Percentiles rank a stretch among this genome's conserved stretches.
Evolutionary conservation across 441 rosid species (phyloP).

Genomic region (Aquilaria agallochum): DNA sequence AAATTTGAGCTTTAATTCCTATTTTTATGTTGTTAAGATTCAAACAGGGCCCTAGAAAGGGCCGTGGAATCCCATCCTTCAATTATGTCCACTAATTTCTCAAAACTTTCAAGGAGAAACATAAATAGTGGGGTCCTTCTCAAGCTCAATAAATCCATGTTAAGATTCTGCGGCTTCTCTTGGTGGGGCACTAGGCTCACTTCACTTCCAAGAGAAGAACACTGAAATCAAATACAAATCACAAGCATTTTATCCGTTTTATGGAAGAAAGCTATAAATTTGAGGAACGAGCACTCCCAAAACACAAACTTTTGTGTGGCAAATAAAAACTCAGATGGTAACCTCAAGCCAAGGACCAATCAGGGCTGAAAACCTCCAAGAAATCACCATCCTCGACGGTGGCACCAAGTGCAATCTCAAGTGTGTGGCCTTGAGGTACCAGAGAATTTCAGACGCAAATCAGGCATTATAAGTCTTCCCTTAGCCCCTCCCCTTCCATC

Average conservation of each 20-base stretch:
- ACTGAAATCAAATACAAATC: not conserved
- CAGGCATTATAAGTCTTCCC: constrained; percentile 22
- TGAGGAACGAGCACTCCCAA: too few species aligned
- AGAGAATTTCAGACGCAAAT: constrained; percentile 19
- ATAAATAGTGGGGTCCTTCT: too few species aligned
- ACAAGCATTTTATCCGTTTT: constrained; percentile 7
- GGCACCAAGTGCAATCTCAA: constrained; percentile 29
- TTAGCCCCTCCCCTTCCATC: not conserved
- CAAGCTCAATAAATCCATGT: too few species aligned
- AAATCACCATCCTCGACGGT: constrained; percentile 29
- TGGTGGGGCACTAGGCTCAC: too few species aligned
- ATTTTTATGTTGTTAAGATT: too few species aligned
- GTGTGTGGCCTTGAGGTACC: constrained; percentile 38
- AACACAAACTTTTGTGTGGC: constrained; percentile 17
- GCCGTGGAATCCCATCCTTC: too few species aligned
- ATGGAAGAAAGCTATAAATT: constrained; percentile 22
- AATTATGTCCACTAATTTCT: too few species aligned
- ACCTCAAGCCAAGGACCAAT: constrained; percentile 14
- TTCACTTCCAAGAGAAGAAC: not conserved
- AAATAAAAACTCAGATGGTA: constrained; percentile 11
- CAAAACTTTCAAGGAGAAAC: too few species aligned
- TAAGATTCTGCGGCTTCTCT: not conserved
- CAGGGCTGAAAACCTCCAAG: constrained; percentile 1
- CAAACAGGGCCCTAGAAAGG: too few species aligned
- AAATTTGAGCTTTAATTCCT: too few species aligned